Percentiles rank a stretch among this genome's conserved stretches.
Evolutionary conservation across 2,329 filamentous ascomycete genomes (phyloP).

Genomic region (Dryadomyces quercivorus): DNA sequence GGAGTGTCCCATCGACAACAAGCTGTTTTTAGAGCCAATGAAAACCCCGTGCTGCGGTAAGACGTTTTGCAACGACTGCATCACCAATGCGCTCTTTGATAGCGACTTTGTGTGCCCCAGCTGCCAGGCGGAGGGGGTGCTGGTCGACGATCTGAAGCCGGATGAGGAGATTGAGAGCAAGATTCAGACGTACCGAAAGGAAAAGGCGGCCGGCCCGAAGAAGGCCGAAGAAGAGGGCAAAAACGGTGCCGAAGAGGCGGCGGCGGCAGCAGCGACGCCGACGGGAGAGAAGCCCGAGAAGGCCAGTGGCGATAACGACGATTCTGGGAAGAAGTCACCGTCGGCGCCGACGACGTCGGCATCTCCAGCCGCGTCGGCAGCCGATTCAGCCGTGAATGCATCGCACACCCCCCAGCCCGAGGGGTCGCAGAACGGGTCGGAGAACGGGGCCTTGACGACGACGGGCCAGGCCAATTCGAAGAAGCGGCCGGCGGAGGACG

Average conservation of each 20-base stretch:
- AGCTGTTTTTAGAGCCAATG: constrained; percentile 96
- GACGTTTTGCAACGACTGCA: constrained; percentile 99
- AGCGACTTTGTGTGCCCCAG: constrained; percentile 93
- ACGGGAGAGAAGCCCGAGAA: constrained; percentile 7
- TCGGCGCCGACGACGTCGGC: background rate
- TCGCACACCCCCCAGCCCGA: constrained; percentile 17
- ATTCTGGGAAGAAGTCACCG: background rate
- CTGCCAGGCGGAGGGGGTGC: constrained; percentile 79
- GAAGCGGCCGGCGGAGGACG: constrained; percentile 74
- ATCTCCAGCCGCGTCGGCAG: background rate
- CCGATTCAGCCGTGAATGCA: background rate
- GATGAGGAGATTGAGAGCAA: constrained; percentile 70
- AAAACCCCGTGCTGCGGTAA: constrained; percentile 97
- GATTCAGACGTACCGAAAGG: constrained; percentile 61
- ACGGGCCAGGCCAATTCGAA: constrained; percentile 31
- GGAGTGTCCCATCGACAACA: constrained; percentile 92
- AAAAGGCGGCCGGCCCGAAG: constrained; percentile 33
- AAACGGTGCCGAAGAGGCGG: constrained; percentile 18
- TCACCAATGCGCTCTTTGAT: constrained; percentile 96
- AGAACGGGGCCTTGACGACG: constrained; percentile 17
- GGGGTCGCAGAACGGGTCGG: constrained; percentile 17
- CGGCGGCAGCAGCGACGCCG: constrained; percentile 3
- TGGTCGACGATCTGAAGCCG: constrained; percentile 79
- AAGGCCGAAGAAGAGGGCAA: constrained; percentile 16
- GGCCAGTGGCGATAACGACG: background rate